Evolutionary conservation across 305 asterid species (phyloP).

Genomic region (Fraxinus albicans): DNA sequence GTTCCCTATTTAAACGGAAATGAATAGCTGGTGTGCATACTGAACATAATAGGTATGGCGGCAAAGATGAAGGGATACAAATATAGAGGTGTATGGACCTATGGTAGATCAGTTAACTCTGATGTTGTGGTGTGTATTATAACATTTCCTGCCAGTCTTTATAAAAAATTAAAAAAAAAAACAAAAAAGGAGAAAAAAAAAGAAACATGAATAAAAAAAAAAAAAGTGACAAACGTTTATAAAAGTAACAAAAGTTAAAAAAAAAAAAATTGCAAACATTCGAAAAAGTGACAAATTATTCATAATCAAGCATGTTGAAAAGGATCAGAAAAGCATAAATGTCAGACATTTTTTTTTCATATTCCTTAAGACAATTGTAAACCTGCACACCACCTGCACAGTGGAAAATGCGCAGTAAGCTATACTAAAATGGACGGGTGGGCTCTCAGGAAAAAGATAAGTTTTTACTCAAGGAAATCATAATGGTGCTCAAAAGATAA

Average conservation of each 20-base stretch:
- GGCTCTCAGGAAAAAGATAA: background rate
- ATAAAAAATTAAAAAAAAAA: too few species aligned
- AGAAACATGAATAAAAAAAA: too few species aligned
- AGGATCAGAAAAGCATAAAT: conserved; percentile 21
- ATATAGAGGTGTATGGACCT: background rate
- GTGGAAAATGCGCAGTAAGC: conserved; percentile 92
- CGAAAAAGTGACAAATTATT: too few species aligned
- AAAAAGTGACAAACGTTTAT: too few species aligned
- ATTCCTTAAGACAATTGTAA: conserved; percentile 66
- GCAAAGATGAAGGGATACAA: background rate
- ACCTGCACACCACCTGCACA: conserved; percentile 98
- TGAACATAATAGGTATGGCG: background rate
- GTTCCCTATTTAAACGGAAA: background rate
- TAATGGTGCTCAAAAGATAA: conserved; percentile 8
- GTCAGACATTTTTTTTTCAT: conserved; percentile 34
- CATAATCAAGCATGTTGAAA: conserved; percentile 14
- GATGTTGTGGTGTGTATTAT: background rate
- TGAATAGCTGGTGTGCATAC: background rate
- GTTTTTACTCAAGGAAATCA: background rate
- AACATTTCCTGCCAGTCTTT: background rate
- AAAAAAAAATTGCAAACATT: too few species aligned
- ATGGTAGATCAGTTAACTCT: background rate
- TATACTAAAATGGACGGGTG: conserved; percentile 32
- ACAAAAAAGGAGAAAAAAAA: too few species aligned
- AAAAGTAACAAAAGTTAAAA: too few species aligned